Conservation (phyloP, 768 basidiomycete species). For the Cystofilobasidium ferigula region DNA sequence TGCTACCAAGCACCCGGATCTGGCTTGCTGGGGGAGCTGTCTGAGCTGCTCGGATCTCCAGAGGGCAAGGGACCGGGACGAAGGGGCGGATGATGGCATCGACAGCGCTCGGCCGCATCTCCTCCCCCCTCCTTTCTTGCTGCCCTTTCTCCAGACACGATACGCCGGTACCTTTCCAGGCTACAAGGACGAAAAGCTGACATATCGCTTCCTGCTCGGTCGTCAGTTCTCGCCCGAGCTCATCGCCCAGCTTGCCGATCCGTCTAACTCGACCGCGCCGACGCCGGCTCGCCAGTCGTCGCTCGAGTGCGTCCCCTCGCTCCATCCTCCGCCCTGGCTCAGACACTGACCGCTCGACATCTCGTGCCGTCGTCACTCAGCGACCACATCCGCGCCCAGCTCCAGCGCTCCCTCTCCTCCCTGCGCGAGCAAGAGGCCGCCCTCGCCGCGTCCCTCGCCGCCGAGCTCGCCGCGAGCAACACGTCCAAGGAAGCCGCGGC, state of each 20-base stretch:
- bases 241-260: conserved; percentile 35
- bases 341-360: conserved; percentile 28
- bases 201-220: not conserved
- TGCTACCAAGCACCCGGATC: too few relatives aligned
- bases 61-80: too few relatives aligned
- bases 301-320: conserved; percentile 14
- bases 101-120: too few relatives aligned
- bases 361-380: conserved; percentile 33
- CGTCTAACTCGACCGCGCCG: conserved; percentile 26
- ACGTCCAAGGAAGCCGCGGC: conserved; percentile 14
- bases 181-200: too few relatives aligned
- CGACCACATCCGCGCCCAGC: conserved; percentile 35
- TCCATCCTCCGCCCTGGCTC: conserved; percentile 1
- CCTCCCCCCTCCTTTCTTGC: not conserved
- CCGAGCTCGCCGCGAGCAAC: conserved; percentile 24
- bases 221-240: conserved; percentile 38
- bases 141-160: not conserved
- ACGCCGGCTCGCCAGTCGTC: conserved; percentile 21
- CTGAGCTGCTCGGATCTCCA: not conserved
- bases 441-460: conserved; percentile 29
- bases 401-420: conserved; percentile 34
- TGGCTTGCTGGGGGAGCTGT: too few relatives aligned
- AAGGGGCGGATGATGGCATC: too few relatives aligned
- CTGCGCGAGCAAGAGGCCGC: conserved; percentile 40
- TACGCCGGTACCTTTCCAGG: too few relatives aligned